A percentile compares a stretch with the other conserved stretches of the same genome.
These are phyloP conservation scores for Vigna mungo DNA, from an alignment of 306 rosid genomes.

Conservation along the genomic window DNA sequence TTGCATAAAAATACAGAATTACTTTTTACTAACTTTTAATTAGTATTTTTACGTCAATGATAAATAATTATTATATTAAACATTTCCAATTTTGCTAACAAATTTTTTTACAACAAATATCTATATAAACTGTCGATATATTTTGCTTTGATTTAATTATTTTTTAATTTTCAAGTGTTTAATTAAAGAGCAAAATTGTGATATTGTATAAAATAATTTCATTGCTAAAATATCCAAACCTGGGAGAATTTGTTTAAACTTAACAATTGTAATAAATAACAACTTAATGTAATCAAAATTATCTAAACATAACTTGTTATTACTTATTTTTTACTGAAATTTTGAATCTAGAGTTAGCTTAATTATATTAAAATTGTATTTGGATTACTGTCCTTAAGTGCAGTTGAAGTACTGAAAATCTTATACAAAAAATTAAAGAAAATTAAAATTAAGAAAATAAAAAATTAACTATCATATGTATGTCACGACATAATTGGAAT, in stretches of 20 bases:
- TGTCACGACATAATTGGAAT: background rate
- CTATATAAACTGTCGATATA: background rate
- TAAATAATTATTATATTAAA: background rate
- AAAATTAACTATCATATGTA: too few species aligned
- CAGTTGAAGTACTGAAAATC: background rate
- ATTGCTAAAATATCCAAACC: background rate
- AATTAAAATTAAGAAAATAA: too few species aligned
- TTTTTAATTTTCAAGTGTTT: too few species aligned
- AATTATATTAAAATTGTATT: background rate
- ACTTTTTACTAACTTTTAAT: background rate
- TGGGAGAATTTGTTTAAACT: background rate
- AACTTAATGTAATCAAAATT: background rate
- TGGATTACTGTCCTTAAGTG: too few species aligned
- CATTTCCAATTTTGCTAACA: background rate
- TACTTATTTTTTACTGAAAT: background rate
- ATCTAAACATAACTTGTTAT: background rate
- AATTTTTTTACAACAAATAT: background rate
- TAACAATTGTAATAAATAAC: background rate
- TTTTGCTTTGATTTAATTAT: background rate
- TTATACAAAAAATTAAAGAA: background rate
- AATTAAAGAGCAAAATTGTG: background rate
- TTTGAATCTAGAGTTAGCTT: background rate
- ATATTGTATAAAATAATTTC: background rate
- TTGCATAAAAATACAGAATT: background rate
- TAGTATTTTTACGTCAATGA: background rate